Base-by-base conservation (phyloP, 306 rosid species). In the Gynostemma pentaphyllum region DNA sequence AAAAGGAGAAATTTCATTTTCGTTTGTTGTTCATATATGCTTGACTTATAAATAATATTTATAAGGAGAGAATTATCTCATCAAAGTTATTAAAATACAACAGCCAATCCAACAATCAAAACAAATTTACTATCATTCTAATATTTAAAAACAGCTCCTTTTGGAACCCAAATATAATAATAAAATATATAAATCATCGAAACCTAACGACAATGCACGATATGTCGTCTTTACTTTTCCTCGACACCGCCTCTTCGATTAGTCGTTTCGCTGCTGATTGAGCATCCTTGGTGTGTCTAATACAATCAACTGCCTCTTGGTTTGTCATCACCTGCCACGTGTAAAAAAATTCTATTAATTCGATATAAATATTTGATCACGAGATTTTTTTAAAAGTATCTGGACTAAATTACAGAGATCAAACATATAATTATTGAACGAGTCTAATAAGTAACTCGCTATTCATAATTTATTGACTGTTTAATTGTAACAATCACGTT, bases 171-270 rank as follows among this genome's bases (percentile, higher is more conserved):
- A n/a, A n/a, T n/a, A n/a, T n/a, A n/a, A n/a, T n/a, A n/a, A 7
- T 4, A 21, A 47, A 45, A 18, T 13, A 19, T n/a, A n/a, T n/a
- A 21, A 47, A 4, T 71, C 66, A 74, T 34, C 49, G 78, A 42
- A 74, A 74, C 70, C 61, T 75, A 37, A 82, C 84, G 48, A 82
- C 78, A 16, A 82, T 76, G 74, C 78, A 76, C 63, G 87, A 82
- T 61, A 79, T 82, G 71, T 82, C 84, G 68, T 82, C 84, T 72
- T 76, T 82, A 45, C 87, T 79, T 46, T 68, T 79, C 74, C 26
- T 82, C 19, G 76, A 63, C n/a, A 82, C 27, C 15, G 87, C 84
- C 19, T 70, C 80, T 42, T 82, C 82, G 48, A 79, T 79, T 51
- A 79, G 75, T 30, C 64, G 75, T 34, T 70, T 76, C 39, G 87